Conservation (phyloP, 768 basidiomycete genomes). For the Crepidotus variabilis region DNA sequence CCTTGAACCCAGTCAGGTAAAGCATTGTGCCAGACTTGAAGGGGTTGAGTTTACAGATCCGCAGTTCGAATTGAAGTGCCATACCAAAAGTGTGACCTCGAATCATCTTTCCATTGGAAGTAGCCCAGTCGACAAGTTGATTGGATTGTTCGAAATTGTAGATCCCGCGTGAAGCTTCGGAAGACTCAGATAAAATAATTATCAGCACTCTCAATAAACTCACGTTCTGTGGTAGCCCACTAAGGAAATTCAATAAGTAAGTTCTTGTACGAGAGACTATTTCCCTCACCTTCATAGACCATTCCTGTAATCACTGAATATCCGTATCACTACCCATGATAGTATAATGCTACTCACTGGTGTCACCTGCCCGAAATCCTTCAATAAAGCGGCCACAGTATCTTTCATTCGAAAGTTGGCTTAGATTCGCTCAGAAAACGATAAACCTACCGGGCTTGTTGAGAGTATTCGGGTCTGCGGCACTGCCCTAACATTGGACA, state of each 20-base stretch:
- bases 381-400: no score
- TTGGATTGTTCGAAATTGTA: slow-evolving; percentile 34
- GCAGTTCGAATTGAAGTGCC: not conserved
- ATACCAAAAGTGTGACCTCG: slow-evolving; percentile 37
- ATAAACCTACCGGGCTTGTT: not conserved
- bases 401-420: no score
- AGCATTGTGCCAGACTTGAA: slow-evolving; percentile 24
- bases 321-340: no score
- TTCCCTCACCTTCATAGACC: slow-evolving; percentile 36
- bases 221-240: slow-evolving; percentile 39
- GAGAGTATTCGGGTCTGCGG: not conserved
- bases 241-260: slow-evolving; percentile 6
- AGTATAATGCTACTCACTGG: no score
- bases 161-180: slow-evolving; percentile 23
- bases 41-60: not conserved
- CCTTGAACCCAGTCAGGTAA: slow-evolving; percentile 39
- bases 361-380: no score
- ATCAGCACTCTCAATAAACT: not conserved
- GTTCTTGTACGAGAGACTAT: not conserved
- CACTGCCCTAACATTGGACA: not conserved
- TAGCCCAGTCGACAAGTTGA: slow-evolving; percentile 36
- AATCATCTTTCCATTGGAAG: slow-evolving; percentile 33
- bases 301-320: slow-evolving; percentile 22
- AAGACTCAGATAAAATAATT: not conserved
- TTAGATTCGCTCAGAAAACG: no score